Percentiles rank a stretch among this genome's conserved stretches.
Conservation (phyloP, 2,329 filamentous ascomycete species). For the Aspergillus felis region DNA sequence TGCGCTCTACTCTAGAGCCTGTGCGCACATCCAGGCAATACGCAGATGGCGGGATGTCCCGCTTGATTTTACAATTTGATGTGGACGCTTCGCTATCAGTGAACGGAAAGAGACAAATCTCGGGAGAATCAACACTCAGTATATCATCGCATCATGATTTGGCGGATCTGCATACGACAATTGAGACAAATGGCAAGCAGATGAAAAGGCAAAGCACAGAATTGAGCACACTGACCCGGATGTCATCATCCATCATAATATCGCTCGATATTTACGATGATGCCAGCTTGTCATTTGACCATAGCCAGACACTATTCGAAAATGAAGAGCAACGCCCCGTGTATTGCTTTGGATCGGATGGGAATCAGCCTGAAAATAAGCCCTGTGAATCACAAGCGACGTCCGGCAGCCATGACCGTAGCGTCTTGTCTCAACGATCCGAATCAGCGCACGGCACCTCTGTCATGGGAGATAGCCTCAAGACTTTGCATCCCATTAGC, state of each 20-base stretch:
- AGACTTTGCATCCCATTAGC: not conserved
- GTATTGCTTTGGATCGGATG: not conserved
- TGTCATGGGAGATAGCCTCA: not conserved
- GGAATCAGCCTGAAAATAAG: not conserved
- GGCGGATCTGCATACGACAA: constrained; percentile 1
- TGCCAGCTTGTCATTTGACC: constrained; percentile 2
- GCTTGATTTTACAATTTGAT: constrained; percentile 3
- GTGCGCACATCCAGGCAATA: not conserved
- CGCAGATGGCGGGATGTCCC: not conserved
- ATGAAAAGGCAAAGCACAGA: not conserved
- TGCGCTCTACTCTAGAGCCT: not conserved
- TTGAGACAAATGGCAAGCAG: constrained; percentile 1
- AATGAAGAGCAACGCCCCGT: not conserved
- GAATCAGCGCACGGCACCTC: not conserved
- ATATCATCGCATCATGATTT: constrained; percentile 10
- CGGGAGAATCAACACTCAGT: constrained; percentile 1
- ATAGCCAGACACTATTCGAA: not conserved
- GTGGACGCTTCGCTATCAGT: constrained; percentile 1
- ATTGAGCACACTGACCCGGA: not conserved
- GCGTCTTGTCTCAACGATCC: not conserved
- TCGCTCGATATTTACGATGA: constrained; percentile 11
- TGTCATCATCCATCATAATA: constrained; percentile 13
- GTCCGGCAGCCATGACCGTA: not conserved
- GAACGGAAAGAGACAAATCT: constrained; percentile 6
- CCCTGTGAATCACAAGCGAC: not conserved